These are phyloP conservation scores for Leishmania mexicana DNA, from an alignment of 208 protist genomes.

Conservation along the genomic window DNA sequence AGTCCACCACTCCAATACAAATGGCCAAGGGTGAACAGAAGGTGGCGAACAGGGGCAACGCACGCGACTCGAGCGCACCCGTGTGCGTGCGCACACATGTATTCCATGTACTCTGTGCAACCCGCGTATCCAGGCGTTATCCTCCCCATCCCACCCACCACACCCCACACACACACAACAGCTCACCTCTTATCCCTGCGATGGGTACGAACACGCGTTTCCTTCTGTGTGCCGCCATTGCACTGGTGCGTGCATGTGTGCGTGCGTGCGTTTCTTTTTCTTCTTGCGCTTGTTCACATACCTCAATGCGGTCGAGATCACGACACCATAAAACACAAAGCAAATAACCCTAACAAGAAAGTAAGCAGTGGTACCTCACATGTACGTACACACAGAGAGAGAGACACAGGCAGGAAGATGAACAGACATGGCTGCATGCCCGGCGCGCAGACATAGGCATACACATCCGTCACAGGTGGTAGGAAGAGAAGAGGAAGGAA, in stretches of 20 bases:
- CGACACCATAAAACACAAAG: not conserved
- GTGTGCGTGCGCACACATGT: not conserved
- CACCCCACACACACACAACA: too few relatives aligned
- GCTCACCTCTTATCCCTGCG: not conserved
- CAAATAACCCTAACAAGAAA: not conserved
- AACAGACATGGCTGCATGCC: not conserved
- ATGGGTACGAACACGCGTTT: not conserved
- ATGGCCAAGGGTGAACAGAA: not conserved
- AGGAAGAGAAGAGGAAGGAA: too few relatives aligned
- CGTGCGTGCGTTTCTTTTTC: not conserved
- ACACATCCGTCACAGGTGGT: too few relatives aligned
- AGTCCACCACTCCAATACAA: not conserved
- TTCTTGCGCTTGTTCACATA: not conserved
- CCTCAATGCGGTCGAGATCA: not conserved
- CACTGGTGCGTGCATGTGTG: not conserved
- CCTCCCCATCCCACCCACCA: too few relatives aligned
- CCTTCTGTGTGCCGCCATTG: not conserved
- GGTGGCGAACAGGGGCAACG: not conserved
- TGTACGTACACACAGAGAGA: not conserved
- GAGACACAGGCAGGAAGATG: not conserved
- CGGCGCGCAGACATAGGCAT: not conserved
- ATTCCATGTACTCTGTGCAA: too few relatives aligned
- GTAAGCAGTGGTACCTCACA: not conserved
- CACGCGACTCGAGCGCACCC: not conserved
- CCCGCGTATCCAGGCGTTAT: not conserved